Evolutionary conservation across 2,329 filamentous ascomycete genomes (phyloP), one percentile per base, ranked within the genome.

Genomic region (Herpotrichia juniperi): DNA sequence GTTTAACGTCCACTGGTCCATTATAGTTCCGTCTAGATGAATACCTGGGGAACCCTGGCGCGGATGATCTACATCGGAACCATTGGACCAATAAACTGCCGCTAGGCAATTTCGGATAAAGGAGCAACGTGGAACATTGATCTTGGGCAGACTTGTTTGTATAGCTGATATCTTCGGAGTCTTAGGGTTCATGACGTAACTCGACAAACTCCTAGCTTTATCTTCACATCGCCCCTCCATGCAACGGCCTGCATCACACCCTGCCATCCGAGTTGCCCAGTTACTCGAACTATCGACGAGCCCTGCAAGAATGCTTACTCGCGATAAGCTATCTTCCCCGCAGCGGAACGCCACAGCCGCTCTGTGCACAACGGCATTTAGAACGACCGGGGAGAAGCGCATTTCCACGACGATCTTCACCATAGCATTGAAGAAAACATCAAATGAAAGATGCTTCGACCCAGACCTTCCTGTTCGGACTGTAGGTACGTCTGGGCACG

Each of bases 281-380:
- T 7, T 28, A 28, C 26, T 7, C 12, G n/a, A n/a, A n/a, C n/a
- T n/a, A n/a, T 7, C 26, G 7, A 28, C 7, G 12, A 28, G 26
- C 26, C 12, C 26, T 40, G 37, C 37, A 19, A 11, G 3, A 40
- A 40, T 21, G 19, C 37, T 40, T 40, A 24, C 37, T 40, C 19
- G 21, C 37, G 37, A 40, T 40, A 40, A 40, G 37, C 37, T 40
- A 40, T 40, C 37, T 40, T n/a, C 37, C 37, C 37, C 37, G 37
- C 37, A 40, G 22, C 37, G 37, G 37, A 19, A 40, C 14, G 19
- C 10, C 6, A 21, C 37, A 40, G n/a, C 37, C 37, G 37, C 16
- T 21, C 21, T 14, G 37, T 24, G 19, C 12, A 40, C 14, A 40
- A 40, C 37, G 21, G 21, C n/a, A 6, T n/a, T n/a, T n/a, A n/a